Evolutionary conservation across 2,329 filamentous ascomycete genomes (phyloP).

Genomic region (Neodidymelliopsis sp.): DNA sequence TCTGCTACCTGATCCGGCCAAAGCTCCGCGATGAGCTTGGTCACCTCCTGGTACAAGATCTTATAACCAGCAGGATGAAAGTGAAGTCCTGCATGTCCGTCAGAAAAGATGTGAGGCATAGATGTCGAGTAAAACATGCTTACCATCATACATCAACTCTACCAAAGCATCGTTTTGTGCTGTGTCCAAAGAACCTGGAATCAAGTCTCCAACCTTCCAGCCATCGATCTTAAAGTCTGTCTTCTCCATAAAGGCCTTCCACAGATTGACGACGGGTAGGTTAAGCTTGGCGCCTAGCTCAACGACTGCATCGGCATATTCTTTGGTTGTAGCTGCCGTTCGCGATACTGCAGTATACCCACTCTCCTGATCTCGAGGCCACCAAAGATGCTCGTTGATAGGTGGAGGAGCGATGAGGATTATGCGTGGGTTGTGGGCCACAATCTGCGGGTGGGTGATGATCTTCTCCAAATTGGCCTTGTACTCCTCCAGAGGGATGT

Average conservation of each 20-base stretch:
- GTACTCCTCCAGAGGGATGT: slow-evolving; percentile 80
- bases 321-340: slow-evolving; percentile 68
- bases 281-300: slow-evolving; percentile 64
- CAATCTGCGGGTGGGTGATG: slow-evolving; percentile 73
- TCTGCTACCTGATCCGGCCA: slow-evolving; percentile 65
- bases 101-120: slow-evolving; percentile 13
- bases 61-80: slow-evolving; percentile 64
- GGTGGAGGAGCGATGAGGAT: slow-evolving; percentile 85
- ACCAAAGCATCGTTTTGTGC: slow-evolving; percentile 64
- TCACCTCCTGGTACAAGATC: slow-evolving; percentile 62
- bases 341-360: slow-evolving; percentile 50
- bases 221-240: slow-evolving; percentile 58
- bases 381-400: slow-evolving; percentile 75
- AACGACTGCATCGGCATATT: slow-evolving; percentile 71
- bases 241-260: slow-evolving; percentile 76
- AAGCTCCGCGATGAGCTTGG: slow-evolving; percentile 57
- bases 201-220: slow-evolving; percentile 51
- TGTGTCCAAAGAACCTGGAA: slow-evolving; percentile 66
- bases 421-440: slow-evolving; percentile 74
- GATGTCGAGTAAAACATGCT: slow-evolving; percentile 29
- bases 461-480: slow-evolving; percentile 75
- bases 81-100: slow-evolving; percentile 60
- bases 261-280: slow-evolving; percentile 78
- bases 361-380: slow-evolving; percentile 55
- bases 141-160: slow-evolving; percentile 64